Evolutionary conservation across 192 early-diverging fungal species (phyloP).

Genomic region (Geranomyces michiganensis): DNA sequence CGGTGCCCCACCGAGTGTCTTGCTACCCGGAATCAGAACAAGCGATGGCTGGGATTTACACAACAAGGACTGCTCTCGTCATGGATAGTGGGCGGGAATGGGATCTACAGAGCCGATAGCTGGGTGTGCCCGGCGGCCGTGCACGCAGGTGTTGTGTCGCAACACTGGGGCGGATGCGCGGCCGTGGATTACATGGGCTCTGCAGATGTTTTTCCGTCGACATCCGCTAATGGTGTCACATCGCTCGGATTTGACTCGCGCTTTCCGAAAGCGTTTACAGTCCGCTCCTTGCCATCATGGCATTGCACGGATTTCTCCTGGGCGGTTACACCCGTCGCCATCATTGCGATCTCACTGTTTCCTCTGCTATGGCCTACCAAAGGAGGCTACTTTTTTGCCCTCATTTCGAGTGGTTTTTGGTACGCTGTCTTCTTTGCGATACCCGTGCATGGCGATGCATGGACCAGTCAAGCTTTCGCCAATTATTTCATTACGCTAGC

Average conservation of each 20-base stretch:
- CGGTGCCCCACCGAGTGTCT: constrained; percentile 27
- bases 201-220: constrained; percentile 7
- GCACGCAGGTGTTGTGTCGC: constrained; percentile 36
- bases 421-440: constrained; percentile 30
- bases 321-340: constrained; percentile 30
- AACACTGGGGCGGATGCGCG: constrained; percentile 37
- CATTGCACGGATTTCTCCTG: constrained; percentile 41
- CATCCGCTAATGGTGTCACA: constrained; percentile 29
- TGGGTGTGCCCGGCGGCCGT: constrained; percentile 41
- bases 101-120: constrained; percentile 35
- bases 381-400: constrained; percentile 14
- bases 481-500: constrained; percentile 27
- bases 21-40: constrained; percentile 22
- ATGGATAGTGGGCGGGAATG: constrained; percentile 37
- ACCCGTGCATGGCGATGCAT: constrained; percentile 25
- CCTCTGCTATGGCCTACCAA: constrained; percentile 24
- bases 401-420: constrained; percentile 32
- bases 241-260: constrained; percentile 35
- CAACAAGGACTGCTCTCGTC: constrained; percentile 17
- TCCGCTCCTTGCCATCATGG: neutral
- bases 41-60: constrained; percentile 24
- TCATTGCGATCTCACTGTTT: constrained; percentile 30
- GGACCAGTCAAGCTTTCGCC: constrained; percentile 20
- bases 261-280: constrained; percentile 33
- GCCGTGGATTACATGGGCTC: constrained; percentile 21